These are phyloP conservation scores for Dioscorea cayenensis DNA, from an alignment of 116 monocot species.

Conservation along the genomic window DNA sequence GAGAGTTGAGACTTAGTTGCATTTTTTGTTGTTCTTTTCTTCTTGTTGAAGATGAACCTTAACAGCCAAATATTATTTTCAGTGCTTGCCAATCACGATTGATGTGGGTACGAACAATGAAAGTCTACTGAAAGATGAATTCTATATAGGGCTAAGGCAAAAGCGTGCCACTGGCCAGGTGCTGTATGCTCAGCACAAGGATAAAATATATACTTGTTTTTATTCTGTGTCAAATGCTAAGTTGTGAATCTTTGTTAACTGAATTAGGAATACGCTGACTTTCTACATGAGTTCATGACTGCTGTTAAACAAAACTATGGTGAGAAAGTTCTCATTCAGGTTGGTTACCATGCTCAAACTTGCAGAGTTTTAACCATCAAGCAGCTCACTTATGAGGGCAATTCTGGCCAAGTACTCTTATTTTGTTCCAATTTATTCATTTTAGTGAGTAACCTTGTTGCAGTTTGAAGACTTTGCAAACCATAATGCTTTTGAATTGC, in stretches of 20 bases:
- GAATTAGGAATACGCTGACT: conserved; percentile 68
- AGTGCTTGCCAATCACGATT: conserved; percentile 91
- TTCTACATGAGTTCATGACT: conserved; percentile 79
- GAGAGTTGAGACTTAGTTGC: no score
- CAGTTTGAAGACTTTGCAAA: conserved; percentile 99
- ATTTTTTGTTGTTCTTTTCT: background rate
- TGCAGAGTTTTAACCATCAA: background rate
- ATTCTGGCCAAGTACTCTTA: background rate
- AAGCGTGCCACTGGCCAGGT: conserved; percentile 80
- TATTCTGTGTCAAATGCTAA: background rate
- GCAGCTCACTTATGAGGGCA: background rate
- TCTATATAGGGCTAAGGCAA: conserved; percentile 90
- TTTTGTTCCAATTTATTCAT: background rate
- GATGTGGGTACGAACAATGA: conserved; percentile 98
- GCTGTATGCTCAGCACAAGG: background rate
- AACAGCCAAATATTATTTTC: background rate
- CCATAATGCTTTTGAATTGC: conserved; percentile 89
- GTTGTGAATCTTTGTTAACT: background rate
- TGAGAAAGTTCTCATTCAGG: conserved; percentile 86
- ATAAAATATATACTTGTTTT: background rate
- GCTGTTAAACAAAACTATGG: conserved; percentile 90
- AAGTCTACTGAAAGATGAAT: conserved; percentile 75
- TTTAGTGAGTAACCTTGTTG: background rate
- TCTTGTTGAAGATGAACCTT: background rate
- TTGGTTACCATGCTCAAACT: background rate